Conservation (phyloP, 495 filamentous ascomycete genomes). For the Lasiosphaeria miniovina region DNA sequence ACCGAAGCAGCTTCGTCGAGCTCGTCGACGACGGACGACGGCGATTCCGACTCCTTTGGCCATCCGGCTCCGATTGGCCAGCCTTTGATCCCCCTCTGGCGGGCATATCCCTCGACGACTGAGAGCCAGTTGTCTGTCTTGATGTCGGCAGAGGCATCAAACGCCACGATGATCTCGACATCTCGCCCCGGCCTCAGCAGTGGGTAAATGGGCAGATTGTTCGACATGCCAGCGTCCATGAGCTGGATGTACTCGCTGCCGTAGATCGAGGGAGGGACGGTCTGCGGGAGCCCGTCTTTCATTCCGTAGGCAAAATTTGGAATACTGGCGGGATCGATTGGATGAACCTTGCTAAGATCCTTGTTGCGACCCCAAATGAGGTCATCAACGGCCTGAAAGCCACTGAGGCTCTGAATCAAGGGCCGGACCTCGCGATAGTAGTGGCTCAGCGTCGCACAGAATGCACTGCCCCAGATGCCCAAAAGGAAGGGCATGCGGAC, state of each 20-base stretch:
- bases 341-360: conserved; percentile 84
- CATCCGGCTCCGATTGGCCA: conserved; percentile 93
- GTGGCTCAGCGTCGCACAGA: conserved; percentile 90
- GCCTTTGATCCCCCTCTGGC: conserved; percentile 81
- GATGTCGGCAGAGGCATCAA: conserved; percentile 40
- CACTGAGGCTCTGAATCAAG: conserved; percentile 65
- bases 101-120: conserved; percentile 86
- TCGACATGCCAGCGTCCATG: conserved; percentile 98
- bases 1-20: conserved; percentile 67
- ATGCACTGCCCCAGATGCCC: conserved; percentile 92
- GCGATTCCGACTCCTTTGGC: conserved; percentile 59
- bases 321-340: conserved; percentile 82
- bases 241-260: conserved; percentile 70
- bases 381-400: conserved; percentile 76
- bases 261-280: conserved; percentile 71
- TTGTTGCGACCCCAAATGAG: conserved; percentile 78
- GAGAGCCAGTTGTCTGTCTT: conserved; percentile 74
- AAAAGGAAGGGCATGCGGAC: conserved; percentile 74
- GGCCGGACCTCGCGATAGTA: conserved; percentile 94
- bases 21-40: conserved; percentile 55
- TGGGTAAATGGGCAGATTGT: conserved; percentile 94
- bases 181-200: conserved; percentile 82
- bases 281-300: conserved; percentile 66
- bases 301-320: conserved; percentile 86
- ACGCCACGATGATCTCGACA: conserved; percentile 78